Evolutionary conservation across 2,329 filamentous ascomycete genomes (phyloP).

Genomic region (Fusarium sp.): DNA sequence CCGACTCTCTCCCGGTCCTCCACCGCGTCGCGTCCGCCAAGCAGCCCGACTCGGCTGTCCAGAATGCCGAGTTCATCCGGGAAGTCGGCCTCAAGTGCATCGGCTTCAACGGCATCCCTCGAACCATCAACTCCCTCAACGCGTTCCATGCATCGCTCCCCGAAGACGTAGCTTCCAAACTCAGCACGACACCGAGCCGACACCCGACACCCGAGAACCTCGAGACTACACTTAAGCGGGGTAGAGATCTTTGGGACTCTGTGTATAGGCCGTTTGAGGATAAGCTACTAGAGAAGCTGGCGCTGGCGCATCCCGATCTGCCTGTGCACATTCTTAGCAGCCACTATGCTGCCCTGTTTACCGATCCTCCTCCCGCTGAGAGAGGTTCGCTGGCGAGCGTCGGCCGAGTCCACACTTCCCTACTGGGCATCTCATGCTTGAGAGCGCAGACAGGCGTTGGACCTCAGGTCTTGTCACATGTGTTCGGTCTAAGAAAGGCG

Average conservation of each 20-base stretch:
- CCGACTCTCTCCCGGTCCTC: slow-evolving; percentile 76
- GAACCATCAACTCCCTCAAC: slow-evolving; percentile 84
- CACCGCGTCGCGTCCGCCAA: slow-evolving; percentile 61
- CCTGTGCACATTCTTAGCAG: slow-evolving; percentile 82
- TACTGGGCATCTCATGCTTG: slow-evolving; percentile 80
- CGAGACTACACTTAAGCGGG: slow-evolving; percentile 65
- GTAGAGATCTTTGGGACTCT: slow-evolving; percentile 77
- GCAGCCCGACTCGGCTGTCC: slow-evolving; percentile 47
- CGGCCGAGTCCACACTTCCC: slow-evolving; percentile 77
- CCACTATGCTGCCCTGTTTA: slow-evolving; percentile 80
- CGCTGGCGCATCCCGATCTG: slow-evolving; percentile 81
- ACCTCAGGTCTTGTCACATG: slow-evolving; percentile 83
- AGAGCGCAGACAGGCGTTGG: slow-evolving; percentile 84
- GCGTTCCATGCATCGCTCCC: slow-evolving; percentile 76
- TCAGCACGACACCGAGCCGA: slow-evolving; percentile 70
- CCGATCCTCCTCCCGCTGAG: slow-evolving; percentile 68
- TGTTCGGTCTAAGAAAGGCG: slow-evolving; percentile 84
- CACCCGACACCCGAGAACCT: slow-evolving; percentile 65
- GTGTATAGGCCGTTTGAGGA: slow-evolving; percentile 81
- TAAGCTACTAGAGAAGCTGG: slow-evolving; percentile 79
- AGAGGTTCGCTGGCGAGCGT: slow-evolving; percentile 63
- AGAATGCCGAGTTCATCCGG: slow-evolving; percentile 77
- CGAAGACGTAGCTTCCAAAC: slow-evolving; percentile 60
- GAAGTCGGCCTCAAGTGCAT: slow-evolving; percentile 83
- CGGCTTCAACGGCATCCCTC: slow-evolving; percentile 84